Conservation (phyloP, 441 rosid species). For the Viola pubescens region DNA sequence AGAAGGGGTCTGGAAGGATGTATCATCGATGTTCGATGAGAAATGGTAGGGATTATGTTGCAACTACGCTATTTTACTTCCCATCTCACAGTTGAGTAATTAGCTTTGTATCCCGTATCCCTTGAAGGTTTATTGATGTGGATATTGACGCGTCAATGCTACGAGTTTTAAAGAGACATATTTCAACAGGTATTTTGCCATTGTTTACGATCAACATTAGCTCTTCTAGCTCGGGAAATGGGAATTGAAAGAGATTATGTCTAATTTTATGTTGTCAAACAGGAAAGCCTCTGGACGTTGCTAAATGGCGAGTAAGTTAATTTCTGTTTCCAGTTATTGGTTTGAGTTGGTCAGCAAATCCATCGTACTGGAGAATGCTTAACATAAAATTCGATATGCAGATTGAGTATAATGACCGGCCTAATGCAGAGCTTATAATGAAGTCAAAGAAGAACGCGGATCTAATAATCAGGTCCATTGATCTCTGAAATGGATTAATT, state of each 20-base stretch:
- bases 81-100: not conserved
- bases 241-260: not conserved
- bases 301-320: slow-evolving; percentile 69
- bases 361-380: not conserved
- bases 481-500: slow-evolving; percentile 21
- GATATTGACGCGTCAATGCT: slow-evolving; percentile 69
- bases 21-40: slow-evolving; percentile 64
- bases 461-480: slow-evolving; percentile 60
- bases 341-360: not conserved
- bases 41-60: slow-evolving; percentile 51
- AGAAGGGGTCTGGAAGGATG: slow-evolving; percentile 68
- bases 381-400: slow-evolving; percentile 25
- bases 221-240: not conserved
- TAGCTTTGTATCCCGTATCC: slow-evolving; percentile 3
- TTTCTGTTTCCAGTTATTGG: not conserved
- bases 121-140: slow-evolving; percentile 65
- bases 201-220: slow-evolving; percentile 2
- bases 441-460: slow-evolving; percentile 66
- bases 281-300: slow-evolving; percentile 74
- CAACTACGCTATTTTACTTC: slow-evolving; percentile 6
- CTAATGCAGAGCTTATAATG: slow-evolving; percentile 73
- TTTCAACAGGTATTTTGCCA: slow-evolving; percentile 50
- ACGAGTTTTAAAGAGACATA: slow-evolving; percentile 67
- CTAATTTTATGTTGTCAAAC: slow-evolving; percentile 1
- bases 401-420: slow-evolving; percentile 73